Base-by-base conservation (phyloP, 2,329 filamentous ascomycete species). In the Aspergillus sp. region DNA sequence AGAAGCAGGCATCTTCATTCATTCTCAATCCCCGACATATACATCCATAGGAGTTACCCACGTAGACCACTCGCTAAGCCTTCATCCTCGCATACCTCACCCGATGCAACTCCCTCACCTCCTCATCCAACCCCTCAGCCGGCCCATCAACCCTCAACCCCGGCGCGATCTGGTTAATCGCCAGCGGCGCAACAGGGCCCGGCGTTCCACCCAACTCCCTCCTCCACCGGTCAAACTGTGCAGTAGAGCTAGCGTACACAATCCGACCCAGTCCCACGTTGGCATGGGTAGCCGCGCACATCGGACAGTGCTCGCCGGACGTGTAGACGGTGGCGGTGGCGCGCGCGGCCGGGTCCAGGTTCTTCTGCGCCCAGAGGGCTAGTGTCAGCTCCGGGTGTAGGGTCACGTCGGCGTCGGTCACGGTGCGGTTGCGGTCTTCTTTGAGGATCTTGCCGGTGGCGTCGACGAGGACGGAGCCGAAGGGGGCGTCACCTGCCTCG, bases 261-360 rank as follows among this genome's bases (percentile, higher is more conserved):
- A 59, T 59, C 13, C 55, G 50, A 1, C 57, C 57, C 20, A 59
- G 10, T 2, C 57, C 57, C 20, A 48, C 57, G 45, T 54, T 51
- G 3, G 57, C 55, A 36, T 59, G 57, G 16, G 50, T 45, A 34
- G 50, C 20, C 9, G 56, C 13, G 25, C 56, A 58, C 56, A 58
- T 58, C 10, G 56, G 54, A 34, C 56, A 58, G 34, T 58, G 56
- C 34, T 58, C 56, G 38, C 54, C 52, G 10, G 56, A 58, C 3
- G 56, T 58, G 46, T 58, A 58, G 21, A 58, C 52, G 0, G 54
- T 58, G 19, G 54, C 45, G 16, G 51, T 17, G 1, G 54, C 47
- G 21, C 56, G 56, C 9, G 53, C 52, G 2, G 49, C 16, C 0
- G 49, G 47, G 3, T 25, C n/a, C 38, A 58, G 14, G 21, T 58